phyloP scores from a whole-genome alignment of 2,329 filamentous ascomycete genomes.

The Epichloe bromicola region DNA sequence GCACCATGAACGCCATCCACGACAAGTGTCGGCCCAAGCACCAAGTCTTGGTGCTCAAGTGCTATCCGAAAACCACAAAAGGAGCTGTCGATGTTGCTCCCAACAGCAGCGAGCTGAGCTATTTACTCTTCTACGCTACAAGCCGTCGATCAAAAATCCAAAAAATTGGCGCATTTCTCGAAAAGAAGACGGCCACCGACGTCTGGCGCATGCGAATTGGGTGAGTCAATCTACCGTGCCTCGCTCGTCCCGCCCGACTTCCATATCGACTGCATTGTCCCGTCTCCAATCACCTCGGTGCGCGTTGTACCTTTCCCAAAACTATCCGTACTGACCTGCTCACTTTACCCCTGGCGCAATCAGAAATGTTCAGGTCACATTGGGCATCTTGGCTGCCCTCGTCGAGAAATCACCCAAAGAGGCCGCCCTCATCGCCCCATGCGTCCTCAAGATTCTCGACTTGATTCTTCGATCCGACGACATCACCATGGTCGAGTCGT shows the following conservation, averaged over 20 bases:
- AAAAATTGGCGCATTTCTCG: conserved; percentile 87
- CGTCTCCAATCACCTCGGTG: not conserved
- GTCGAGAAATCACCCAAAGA: conserved; percentile 90
- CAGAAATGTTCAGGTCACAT: conserved; percentile 86
- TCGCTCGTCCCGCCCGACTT: not conserved
- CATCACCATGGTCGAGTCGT: conserved; percentile 86
- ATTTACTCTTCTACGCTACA: conserved; percentile 91
- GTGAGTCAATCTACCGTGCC: conserved; percentile 31
- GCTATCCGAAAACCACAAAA: conserved; percentile 87
- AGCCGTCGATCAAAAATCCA: conserved; percentile 90
- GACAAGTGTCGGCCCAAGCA: conserved; percentile 80
- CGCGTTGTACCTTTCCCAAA: not conserved
- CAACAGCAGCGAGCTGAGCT: conserved; percentile 92
- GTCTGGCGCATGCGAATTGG: conserved; percentile 81
- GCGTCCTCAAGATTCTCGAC: conserved; percentile 72
- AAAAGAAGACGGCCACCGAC: conserved; percentile 86
- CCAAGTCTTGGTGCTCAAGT: conserved; percentile 90
- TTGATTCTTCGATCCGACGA: conserved; percentile 75
- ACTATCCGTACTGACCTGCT: not conserved
- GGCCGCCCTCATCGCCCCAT: conserved; percentile 74
- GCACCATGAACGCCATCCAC: conserved; percentile 49
- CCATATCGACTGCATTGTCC: not conserved
- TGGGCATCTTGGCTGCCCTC: conserved; percentile 81
- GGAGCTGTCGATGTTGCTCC: conserved; percentile 86
- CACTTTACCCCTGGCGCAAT: not conserved